Conservation (phyloP, 345 rosid species). For the Corchorus olitorius region DNA sequence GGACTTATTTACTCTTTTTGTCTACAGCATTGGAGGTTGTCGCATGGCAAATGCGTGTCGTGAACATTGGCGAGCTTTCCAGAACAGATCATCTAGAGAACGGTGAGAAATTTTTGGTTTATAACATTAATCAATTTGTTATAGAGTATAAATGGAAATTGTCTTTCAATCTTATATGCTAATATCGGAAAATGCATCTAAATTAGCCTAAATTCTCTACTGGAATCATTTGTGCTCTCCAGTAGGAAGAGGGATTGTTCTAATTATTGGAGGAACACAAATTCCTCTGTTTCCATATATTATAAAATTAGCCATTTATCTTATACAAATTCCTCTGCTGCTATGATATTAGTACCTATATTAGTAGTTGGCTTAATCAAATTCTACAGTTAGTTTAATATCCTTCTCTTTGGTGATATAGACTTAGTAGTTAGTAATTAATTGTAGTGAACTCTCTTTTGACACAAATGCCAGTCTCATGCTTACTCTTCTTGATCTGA, state of each 20-base stretch:
- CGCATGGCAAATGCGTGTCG: neutral
- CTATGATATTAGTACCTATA: neutral
- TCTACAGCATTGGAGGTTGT: constrained; percentile 13
- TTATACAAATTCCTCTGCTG: too few species aligned
- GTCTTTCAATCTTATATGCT: neutral
- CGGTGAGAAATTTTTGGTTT: constrained; percentile 6
- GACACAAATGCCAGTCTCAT: too few species aligned
- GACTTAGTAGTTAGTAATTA: neutral
- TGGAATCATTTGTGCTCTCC: neutral
- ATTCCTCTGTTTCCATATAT: neutral
- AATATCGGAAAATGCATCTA: neutral
- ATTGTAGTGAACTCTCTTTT: neutral
- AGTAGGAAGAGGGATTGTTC: neutral
- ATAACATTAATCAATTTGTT: neutral
- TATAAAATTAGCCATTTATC: too few species aligned
- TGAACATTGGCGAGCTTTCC: neutral
- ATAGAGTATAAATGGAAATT: neutral
- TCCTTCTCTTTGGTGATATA: neutral
- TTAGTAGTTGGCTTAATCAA: neutral
- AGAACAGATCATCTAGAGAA: constrained; percentile 1
- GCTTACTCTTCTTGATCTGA: neutral
- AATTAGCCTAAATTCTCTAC: neutral
- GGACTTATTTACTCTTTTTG: neutral
- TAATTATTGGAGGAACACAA: neutral
- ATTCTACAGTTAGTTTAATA: neutral